phyloP scores from a whole-genome alignment of 2,329 filamentous ascomycete species.

The Ustilaginoidea virens region DNA sequence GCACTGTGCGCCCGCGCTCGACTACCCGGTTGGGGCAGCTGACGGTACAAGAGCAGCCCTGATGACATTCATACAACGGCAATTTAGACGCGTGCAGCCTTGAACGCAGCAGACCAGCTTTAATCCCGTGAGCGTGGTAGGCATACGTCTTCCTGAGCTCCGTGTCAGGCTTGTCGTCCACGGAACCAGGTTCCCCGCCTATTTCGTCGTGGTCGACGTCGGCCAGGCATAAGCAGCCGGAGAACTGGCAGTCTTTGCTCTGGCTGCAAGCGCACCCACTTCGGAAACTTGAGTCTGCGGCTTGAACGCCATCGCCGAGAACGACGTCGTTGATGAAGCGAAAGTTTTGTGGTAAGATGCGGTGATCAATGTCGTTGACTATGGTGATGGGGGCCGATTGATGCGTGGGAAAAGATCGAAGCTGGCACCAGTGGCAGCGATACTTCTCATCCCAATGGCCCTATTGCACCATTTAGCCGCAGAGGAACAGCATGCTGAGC shows the following conservation, averaged over 20 bases:
- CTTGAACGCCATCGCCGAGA: conserved; percentile 42
- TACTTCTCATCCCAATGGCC: conserved; percentile 21
- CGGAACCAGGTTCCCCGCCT: conserved; percentile 18
- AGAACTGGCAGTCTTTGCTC: conserved; percentile 50
- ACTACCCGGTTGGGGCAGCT: conserved; percentile 63
- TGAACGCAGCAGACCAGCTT: conserved; percentile 35
- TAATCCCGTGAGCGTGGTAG: conserved; percentile 42
- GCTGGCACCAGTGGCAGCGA: conserved; percentile 46
- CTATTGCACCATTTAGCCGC: conserved; percentile 9
- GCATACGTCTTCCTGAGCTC: conserved; percentile 33
- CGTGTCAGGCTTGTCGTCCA: conserved; percentile 13
- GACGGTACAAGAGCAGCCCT: conserved; percentile 47
- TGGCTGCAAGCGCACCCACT: conserved; percentile 53
- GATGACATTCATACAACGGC: conserved; percentile 71
- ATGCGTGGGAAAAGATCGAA: conserved; percentile 37
- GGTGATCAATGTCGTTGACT: conserved; percentile 45
- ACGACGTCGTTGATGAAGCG: conserved; percentile 50
- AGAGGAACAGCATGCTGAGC: neutral
- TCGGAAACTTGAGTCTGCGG: conserved; percentile 45
- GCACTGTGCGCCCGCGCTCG: conserved; percentile 53
- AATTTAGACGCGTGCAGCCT: conserved; percentile 35
- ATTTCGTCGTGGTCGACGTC: conserved; percentile 27
- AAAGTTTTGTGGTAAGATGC: conserved; percentile 45
- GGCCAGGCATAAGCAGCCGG: conserved; percentile 53
- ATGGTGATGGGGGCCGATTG: conserved; percentile 40